phyloP scores from a whole-genome alignment of 2,329 filamentous ascomycete genomes.

The Colletotrichum abscissum region DNA sequence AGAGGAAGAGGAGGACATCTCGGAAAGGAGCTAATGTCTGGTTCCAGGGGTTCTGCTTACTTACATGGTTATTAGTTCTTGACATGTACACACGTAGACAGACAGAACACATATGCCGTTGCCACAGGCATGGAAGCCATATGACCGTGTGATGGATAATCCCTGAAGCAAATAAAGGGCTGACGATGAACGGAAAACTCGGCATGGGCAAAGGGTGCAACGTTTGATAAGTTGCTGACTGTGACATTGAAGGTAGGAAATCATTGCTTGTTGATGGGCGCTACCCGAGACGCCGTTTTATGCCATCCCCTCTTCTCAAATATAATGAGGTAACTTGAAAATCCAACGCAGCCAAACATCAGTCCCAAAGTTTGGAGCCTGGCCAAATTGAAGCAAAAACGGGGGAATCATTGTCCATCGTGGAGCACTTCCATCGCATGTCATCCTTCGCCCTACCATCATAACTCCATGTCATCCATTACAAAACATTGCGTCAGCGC shows the following conservation, averaged over 20 bases:
- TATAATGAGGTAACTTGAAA: neutral
- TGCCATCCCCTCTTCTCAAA: neutral
- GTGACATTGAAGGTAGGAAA: too few relatives aligned
- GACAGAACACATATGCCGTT: neutral
- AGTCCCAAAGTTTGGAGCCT: neutral
- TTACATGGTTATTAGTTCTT: neutral
- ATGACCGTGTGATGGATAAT: neutral
- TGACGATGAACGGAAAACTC: neutral
- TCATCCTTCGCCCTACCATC: neutral
- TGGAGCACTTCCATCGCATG: neutral
- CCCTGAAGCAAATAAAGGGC: neutral
- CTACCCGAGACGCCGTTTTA: neutral
- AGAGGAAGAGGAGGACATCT: neutral
- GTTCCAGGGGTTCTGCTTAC: neutral
- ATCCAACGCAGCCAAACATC: neutral
- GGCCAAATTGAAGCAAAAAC: neutral
- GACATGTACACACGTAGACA: neutral
- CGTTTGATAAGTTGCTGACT: neutral
- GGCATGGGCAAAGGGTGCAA: neutral
- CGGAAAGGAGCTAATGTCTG: neutral
- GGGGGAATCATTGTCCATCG: neutral
- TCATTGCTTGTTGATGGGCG: neutral
- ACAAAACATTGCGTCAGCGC: neutral
- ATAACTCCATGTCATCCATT: neutral
- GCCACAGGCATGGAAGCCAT: neutral